A percentile compares a stretch with the other conserved stretches of the same genome.
Conservation (phyloP, 352 stramenopile genomes). For the Globisporangium uncinulatum region DNA sequence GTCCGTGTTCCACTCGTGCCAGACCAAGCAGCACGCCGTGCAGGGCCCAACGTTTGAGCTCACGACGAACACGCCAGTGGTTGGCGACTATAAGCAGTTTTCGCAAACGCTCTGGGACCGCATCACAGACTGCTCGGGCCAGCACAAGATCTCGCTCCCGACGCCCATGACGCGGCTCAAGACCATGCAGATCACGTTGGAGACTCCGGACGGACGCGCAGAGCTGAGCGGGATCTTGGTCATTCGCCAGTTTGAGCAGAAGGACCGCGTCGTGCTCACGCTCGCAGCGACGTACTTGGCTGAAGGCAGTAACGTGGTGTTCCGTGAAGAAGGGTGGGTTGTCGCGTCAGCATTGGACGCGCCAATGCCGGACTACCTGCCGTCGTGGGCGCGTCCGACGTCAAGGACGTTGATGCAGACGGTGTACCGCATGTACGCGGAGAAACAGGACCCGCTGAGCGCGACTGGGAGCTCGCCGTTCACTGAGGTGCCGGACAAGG, state of each 20-base stretch:
- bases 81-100: neutral
- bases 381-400: neutral
- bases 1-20: constrained; percentile 1
- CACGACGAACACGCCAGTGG: constrained; percentile 3
- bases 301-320: neutral
- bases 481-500: neutral
- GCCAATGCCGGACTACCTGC: neutral
- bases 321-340: constrained; percentile 1
- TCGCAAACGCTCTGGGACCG: constrained; percentile 2
- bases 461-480: neutral
- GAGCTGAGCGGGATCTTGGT: neutral
- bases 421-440: neutral
- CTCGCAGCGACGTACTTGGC: neutral
- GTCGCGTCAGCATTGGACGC: neutral
- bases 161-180: neutral
- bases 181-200: neutral
- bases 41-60: constrained; percentile 5
- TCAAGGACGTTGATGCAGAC: neutral
- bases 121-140: neutral
- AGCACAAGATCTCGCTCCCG: neutral
- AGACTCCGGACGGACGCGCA: neutral
- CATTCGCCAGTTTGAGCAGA: constrained; percentile 1
- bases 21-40: constrained; percentile 1
- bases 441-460: neutral
- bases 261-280: neutral